Evolutionary conservation across 768 basidiomycete species (phyloP).

Genomic region (Xerocomellus amylosporus): DNA sequence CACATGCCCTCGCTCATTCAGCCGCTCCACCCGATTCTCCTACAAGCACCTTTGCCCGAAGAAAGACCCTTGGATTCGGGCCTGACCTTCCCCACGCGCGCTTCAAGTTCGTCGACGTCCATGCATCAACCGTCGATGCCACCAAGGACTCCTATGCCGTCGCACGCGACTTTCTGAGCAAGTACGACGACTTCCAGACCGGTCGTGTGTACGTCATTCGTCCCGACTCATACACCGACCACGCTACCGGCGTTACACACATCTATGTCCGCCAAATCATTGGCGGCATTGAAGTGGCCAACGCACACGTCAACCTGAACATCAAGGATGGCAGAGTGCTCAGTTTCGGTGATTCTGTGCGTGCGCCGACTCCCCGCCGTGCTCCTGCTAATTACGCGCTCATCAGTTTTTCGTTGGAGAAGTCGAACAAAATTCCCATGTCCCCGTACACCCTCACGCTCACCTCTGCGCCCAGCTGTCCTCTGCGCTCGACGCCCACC

Average conservation of each 20-base stretch:
- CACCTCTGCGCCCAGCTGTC: slow-evolving; percentile 50
- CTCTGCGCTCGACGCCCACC: slow-evolving; percentile 29
- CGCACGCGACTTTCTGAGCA: slow-evolving; percentile 56
- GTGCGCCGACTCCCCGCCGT: slow-evolving; percentile 25
- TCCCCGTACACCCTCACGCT: slow-evolving; percentile 43
- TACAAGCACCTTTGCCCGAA: slow-evolving; percentile 23
- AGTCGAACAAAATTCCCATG: slow-evolving; percentile 26
- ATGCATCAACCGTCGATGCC: slow-evolving; percentile 38
- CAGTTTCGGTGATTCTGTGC: slow-evolving; percentile 83
- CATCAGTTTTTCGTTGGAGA: slow-evolving; percentile 70
- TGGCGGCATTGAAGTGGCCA: slow-evolving; percentile 81
- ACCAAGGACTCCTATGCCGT: slow-evolving; percentile 54
- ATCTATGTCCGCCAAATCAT: slow-evolving; percentile 82
- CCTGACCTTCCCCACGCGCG: slow-evolving; percentile 71
- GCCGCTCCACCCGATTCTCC: slow-evolving; percentile 11
- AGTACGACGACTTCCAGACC: slow-evolving; percentile 35
- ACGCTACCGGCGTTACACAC: slow-evolving; percentile 81
- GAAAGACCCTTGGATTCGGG: slow-evolving; percentile 90
- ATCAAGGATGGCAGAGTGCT: slow-evolving; percentile 80
- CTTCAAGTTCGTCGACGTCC: slow-evolving; percentile 47
- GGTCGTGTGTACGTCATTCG: slow-evolving; percentile 56
- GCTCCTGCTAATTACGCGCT: not conserved
- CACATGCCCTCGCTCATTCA: slow-evolving; percentile 47
- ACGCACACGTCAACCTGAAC: slow-evolving; percentile 93
- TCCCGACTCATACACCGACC: slow-evolving; percentile 83